Base-by-base conservation (phyloP, 371 early-diverging fungal species). In the Apophysomyces trapeziformis region DNA sequence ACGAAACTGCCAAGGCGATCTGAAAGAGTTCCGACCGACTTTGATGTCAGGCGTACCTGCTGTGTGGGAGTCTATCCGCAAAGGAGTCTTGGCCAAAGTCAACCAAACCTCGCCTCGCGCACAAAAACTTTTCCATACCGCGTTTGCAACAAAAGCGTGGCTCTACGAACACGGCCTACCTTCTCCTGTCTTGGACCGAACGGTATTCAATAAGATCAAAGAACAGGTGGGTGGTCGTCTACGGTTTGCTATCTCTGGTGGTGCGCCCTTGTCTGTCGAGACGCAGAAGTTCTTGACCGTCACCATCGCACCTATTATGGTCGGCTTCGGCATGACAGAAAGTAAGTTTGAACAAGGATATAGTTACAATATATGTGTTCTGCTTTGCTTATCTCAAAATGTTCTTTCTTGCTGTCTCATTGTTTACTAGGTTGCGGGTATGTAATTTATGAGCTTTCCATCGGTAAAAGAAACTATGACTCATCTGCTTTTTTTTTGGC, bases 151-250 rank as follows among this genome's bases (percentile, higher is more conserved):
- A 54, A 92, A 93, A 68, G 76, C 77, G 64, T 66, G 76, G 72
- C 76, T 87, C 74, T 80, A 73, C 66, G 79, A 82, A 39, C 65
- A 66, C 45, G 78, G 69, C 65, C 74, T 84, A 70, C 89, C 86
- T 32, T 83, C 86, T 16, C 69, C 78, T 32, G 76, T 89, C 46
- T 65, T 92, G 41, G 94, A 89, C 74, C 68, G 67, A 21, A 64
- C 92, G 37, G 85, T 95, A 21, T 95, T 95, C 74, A 87, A 82
- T 58, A 85, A 85, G 69, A 87, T 95, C 60, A 70, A 83, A 62
- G 85, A 83, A 35, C 85, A 89, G 43, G 86, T 91, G 26, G 97
- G 97, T 56, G 95, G 95, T 38, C 77, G 89, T 6, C 79, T 96
- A 32, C 73, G 79, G 64, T 79, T 85, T 69, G 87, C 87, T 45